phyloP scores from a whole-genome alignment of 202 grass and related monocot species.

The Setaria italica region DNA sequence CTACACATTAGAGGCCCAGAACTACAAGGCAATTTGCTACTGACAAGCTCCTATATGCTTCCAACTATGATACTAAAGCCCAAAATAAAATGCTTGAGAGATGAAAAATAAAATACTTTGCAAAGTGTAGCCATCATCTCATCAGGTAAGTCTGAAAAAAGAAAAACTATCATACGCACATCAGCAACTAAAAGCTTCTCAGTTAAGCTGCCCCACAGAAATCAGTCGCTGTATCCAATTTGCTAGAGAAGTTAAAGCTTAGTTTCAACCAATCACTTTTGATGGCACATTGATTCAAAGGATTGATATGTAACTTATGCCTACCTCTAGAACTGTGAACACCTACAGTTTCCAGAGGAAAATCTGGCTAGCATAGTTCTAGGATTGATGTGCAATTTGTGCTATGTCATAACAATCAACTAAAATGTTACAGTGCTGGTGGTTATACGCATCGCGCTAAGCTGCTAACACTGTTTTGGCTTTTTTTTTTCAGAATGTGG shows the following conservation, averaged over 20 bases:
- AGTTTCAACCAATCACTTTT: background rate
- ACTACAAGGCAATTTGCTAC: background rate
- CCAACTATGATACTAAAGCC: slow-evolving; percentile 1
- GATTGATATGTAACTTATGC: background rate
- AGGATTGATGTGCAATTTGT: background rate
- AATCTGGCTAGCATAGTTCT: background rate
- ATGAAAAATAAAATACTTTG: slow-evolving; percentile 16
- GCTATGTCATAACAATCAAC: background rate
- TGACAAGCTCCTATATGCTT: slow-evolving; percentile 11
- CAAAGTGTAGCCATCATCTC: slow-evolving; percentile 5
- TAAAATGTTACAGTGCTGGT: background rate
- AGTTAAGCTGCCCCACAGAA: slow-evolving; percentile 22
- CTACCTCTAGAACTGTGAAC: background rate
- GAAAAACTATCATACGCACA: background rate
- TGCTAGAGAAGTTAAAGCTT: slow-evolving; percentile 10
- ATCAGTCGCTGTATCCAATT: slow-evolving; percentile 5
- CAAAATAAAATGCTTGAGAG: slow-evolving; percentile 24
- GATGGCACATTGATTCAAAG: background rate
- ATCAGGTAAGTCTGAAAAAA: background rate
- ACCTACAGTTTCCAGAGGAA: background rate
- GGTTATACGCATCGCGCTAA: background rate
- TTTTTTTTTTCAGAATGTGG: background rate
- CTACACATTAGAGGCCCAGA: background rate
- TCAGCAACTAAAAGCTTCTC: slow-evolving; percentile 24
- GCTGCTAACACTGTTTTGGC: background rate